Evolutionary conservation across 192 early-diverging fungal genomes (phyloP).

Genomic region (Backusella psychrophila): DNA sequence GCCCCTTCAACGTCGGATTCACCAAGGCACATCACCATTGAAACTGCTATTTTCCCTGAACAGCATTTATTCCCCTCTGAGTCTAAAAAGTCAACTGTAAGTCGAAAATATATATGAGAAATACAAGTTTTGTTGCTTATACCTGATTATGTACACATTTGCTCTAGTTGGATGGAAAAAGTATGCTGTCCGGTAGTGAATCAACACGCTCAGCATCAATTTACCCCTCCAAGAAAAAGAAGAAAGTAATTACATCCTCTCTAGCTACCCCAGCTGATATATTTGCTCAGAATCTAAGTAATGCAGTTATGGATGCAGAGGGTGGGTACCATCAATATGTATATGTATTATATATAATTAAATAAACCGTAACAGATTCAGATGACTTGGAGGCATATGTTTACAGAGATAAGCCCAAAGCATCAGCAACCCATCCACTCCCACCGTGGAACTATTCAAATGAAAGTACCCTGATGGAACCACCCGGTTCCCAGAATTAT

Average conservation of each 20-base stretch:
- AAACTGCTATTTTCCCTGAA: constrained; percentile 22
- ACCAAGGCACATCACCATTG: constrained; percentile 23
- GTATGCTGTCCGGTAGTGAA: constrained; percentile 26
- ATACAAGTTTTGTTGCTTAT: not conserved
- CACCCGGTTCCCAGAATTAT: constrained; percentile 8
- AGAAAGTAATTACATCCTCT: constrained; percentile 10
- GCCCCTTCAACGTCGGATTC: constrained; percentile 7
- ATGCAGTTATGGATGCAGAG: constrained; percentile 37
- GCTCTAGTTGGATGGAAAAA: constrained; percentile 17
- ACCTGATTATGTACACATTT: not conserved
- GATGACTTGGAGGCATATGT: constrained; percentile 35
- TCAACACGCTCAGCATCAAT: constrained; percentile 20
- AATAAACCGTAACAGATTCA: constrained; percentile 27
- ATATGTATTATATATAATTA: not conserved
- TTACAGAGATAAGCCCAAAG: constrained; percentile 29
- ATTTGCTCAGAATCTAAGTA: constrained; percentile 35
- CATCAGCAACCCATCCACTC: not conserved
- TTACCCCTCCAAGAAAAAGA: constrained; percentile 19
- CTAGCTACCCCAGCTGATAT: constrained; percentile 34
- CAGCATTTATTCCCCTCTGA: constrained; percentile 13
- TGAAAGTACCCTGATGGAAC: constrained; percentile 1
- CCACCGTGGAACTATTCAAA: constrained; percentile 10
- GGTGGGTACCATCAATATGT: constrained; percentile 12
- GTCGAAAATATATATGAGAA: not conserved
- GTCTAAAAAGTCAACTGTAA: not conserved